Base-by-base conservation (phyloP, 2,329 filamentous ascomycete species). In the Penicillium palitans region DNA sequence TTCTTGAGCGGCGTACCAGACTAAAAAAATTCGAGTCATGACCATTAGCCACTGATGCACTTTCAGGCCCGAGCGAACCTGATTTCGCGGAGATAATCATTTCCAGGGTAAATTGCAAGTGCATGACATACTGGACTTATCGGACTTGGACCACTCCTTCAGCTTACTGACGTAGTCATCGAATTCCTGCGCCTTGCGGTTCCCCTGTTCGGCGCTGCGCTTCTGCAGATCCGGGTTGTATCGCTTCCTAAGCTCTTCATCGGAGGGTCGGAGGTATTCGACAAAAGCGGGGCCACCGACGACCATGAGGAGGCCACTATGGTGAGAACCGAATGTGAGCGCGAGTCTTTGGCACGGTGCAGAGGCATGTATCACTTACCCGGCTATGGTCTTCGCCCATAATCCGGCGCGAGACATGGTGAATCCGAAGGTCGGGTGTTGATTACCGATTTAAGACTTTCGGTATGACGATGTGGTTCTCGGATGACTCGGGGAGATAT, bases 191-290 rank as follows among this genome's bases (percentile, higher is more conserved):
- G 95, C 86, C 60, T 85, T 84, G 73, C 89, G 86, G 58, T 88
- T 82, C 19, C 91, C 85, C 58, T 87, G 85, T 75, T 93, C 92
- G n/a, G 96, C 79, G 61, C 90, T 92, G 70, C 90, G 86, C 75
- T 90, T 90, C 72, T 95, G 90, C n/a, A 99, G 84, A 35, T 98
- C 95, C 0, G 93, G 93, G 75, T 93, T 98, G 80, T 98, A 98
- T 76, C 84, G 87, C 74, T 84, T 82, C 81, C 96, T 92, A 42
- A 99, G 83, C 78, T 98, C 92, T 76, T 97, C 95, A 68, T 97
- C 92, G 13, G 90, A 89, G 2, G 95, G 95, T 29, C 76, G 76
- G 57, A 79, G 64, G 42, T 87, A 96, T 77, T 88, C 85, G 44
- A 93, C 89, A 53, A 98, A 79, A 17, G 89, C 88, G 25, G 95